Evolutionary conservation across 805 yeast species (phyloP), one percentile per base, ranked within the genome.

Genomic region (Ogataea pignaliae): DNA sequence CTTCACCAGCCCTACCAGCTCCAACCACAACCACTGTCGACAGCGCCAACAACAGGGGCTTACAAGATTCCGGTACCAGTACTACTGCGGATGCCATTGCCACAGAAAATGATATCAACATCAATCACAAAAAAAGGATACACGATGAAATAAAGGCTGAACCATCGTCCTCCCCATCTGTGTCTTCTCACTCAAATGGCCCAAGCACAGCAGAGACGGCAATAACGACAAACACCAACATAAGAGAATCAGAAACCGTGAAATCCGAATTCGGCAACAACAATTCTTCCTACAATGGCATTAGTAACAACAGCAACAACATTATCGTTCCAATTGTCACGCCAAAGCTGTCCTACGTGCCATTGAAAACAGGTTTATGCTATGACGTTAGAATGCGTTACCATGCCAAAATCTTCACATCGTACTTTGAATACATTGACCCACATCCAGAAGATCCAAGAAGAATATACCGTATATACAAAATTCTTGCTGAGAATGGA

Each of bases 401-500:
- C 64, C 99, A 93, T 63, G 96, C 97, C 34, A 88, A 89, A 60
- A 83, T 93, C 42, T 90, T 86, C 67, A 88, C 96, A 3, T 85
- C 93, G 2, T 88, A 91, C 54, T 86, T 79, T 56, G 97, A 91
- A 63, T 91, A 91, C 65, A 88, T 91, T 41, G 99, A 93, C 60
- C 99, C 98, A 2, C 99, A 93, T 61, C 99, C 99, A 4, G 99
- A 93, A 63, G 99, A 93, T 60, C 99, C 99, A 10, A 76, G 99
- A 50, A 79, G 99, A 54, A 90, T 91, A 32, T 93, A 90, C 66
- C 76, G 98, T 44, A 87, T 93, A 38, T 93, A 93, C 69, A 89
- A 93, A 66, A 85, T 86, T 35, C 73, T 93, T 36, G 97, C 97
- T 0, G 97, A 93, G 59, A 89, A 93, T 33, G 99, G 99, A 0